Evolutionary conservation across 805 yeast genomes (phyloP).

Genomic region (Wickerhamomyces alni): DNA sequence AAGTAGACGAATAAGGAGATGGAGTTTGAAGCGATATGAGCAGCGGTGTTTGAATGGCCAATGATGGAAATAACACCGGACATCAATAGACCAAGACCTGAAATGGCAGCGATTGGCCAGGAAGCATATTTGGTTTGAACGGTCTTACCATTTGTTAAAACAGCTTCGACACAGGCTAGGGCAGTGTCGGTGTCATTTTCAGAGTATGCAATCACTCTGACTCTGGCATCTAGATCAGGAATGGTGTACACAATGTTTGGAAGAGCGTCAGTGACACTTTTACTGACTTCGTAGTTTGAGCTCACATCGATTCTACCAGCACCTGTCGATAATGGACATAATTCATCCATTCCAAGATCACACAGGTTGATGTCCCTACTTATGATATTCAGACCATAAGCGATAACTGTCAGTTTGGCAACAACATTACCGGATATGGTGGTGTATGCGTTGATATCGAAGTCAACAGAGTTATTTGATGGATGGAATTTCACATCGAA

Average conservation of each 20-base stretch:
- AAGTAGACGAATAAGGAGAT: conserved; percentile 89
- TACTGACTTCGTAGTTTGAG: conserved; percentile 40
- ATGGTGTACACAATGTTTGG: conserved; percentile 85
- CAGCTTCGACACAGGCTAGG: conserved; percentile 90
- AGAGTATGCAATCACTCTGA: conserved; percentile 61
- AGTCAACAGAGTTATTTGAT: conserved; percentile 49
- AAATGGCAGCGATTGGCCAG: conserved; percentile 93
- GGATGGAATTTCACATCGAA: conserved; percentile 77
- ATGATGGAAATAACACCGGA: conserved; percentile 82
- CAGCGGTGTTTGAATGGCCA: conserved; percentile 90
- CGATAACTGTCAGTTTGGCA: conserved; percentile 61
- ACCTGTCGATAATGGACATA: conserved; percentile 83
- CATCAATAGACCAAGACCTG: conserved; percentile 82
- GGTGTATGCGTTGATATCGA: conserved; percentile 73
- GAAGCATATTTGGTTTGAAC: conserved; percentile 89
- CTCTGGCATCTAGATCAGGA: conserved; percentile 93
- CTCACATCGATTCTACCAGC: conserved; percentile 80
- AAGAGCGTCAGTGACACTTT: conserved; percentile 40
- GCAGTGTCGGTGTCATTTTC: conserved; percentile 39
- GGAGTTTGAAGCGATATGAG: conserved; percentile 95
- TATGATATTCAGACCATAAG: conserved; percentile 72
- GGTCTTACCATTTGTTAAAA: conserved; percentile 81
- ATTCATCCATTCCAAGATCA: conserved; percentile 42
- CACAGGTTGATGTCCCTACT: conserved; percentile 58
- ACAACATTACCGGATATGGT: conserved; percentile 63